phyloP scores from a whole-genome alignment of 345 rosid species.

The Eucalyptus albens region DNA sequence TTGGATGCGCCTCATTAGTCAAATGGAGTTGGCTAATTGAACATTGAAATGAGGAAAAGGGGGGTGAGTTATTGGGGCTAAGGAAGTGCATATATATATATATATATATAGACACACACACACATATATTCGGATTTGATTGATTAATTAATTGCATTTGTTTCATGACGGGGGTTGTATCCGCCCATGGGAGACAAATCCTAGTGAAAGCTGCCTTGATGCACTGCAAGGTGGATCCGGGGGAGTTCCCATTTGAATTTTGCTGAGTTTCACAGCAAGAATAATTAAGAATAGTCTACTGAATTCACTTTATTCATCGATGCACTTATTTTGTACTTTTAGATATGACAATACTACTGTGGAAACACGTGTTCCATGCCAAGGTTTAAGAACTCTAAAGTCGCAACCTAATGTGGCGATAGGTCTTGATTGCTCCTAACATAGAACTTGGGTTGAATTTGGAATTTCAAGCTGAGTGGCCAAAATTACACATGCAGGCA shows the following conservation, averaged over 20 bases:
- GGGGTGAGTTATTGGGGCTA: not conserved
- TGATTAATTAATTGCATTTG: not conserved
- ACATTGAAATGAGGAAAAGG: not conserved
- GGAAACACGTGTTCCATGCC: not conserved
- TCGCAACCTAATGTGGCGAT: not conserved
- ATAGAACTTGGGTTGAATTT: not conserved
- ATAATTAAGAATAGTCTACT: not conserved
- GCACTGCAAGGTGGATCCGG: constrained; percentile 15
- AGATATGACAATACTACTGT: not conserved
- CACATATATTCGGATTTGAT: not conserved
- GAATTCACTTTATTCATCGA: not conserved
- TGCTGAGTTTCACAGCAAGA: not conserved
- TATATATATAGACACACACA: fast-evolving
- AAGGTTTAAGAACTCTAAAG: not conserved
- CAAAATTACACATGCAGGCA: not conserved
- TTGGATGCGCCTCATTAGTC: constrained; percentile 32
- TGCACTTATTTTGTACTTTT: not conserved
- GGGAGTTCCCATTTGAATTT: not conserved
- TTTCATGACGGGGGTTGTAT: not conserved
- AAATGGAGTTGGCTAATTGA: constrained; percentile 46
- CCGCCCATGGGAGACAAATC: not conserved
- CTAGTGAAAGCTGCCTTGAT: not conserved
- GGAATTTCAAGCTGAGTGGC: not conserved
- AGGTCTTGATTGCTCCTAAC: not conserved
- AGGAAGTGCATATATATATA: not conserved